Base-by-base conservation (phyloP, 441 rosid genomes). In the California macrophylla region DNA sequence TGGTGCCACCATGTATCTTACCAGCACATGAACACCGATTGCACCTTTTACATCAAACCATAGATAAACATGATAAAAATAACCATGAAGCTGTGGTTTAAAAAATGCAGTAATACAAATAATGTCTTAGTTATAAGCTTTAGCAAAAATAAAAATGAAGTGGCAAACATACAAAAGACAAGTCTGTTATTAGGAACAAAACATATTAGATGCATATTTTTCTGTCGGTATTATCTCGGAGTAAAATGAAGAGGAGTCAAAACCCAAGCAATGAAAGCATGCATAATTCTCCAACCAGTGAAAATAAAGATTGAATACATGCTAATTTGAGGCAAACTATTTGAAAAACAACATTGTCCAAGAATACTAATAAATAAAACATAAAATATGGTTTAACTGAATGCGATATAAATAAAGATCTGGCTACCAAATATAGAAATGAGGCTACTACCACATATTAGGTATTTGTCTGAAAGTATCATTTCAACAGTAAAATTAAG, bases 281-380 rank as follows among this genome's bases (percentile, higher is more conserved):
- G 16, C 66, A 68, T 36, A 58, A 42, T 21, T 36, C 24, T 38
- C 50, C 66, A 73, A 3, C 13, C 29, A 28, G 42, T 6, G 69
- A 30, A 21, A 66, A 20, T 23, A 50, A 30, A 42, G 25, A 9
- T 9, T 6, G 12, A 36, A 45, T 45, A 45, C 20, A 45, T 6
- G 12, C 52, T 4, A 45, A 45, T 45, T 12, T 45, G 6, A n/a
- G 16, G 52, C 18, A 45, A 45, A 45, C 45, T 6, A 38, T 38
- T 0, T 2, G 13, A 38, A 38, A 38, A 38, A 38, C 10, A 38
- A 32, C 7, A 32, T 4, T 38, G 45, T 12, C 45, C 6, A 38
- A 1, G 12, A 38, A 38, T 38, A 38, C 45, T 6, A 38, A 38
- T 38, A 38, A 38, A 38, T 1, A 38, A n/a, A 38, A 7, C 45